Base-by-base conservation (phyloP, 768 basidiomycete genomes). In the Lentinula lateritia region DNA sequence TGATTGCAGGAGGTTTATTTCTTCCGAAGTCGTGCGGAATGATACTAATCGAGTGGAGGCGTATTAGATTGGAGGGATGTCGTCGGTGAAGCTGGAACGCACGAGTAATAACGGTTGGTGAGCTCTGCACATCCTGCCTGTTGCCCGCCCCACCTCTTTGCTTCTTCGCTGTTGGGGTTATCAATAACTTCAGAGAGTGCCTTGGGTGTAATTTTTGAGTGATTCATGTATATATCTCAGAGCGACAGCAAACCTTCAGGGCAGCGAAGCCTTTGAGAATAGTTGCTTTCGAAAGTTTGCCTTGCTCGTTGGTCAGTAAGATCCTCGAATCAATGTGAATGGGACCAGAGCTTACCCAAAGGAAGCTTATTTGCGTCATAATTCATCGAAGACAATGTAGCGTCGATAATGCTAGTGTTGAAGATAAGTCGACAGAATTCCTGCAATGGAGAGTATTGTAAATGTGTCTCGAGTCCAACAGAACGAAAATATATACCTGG, bases 341-440 rank as follows among this genome's bases (percentile, higher is more conserved):
- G 3, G 13, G 5, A 13, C 39, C 15, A 28, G n/a, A 5, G n/a
- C 64, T 50, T 68, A 78, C 84, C 85, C 16, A 86, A 78, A 15
- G 85, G 85, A 23, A 86, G 76, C 65, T 86, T 87, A 65, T 80
- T 80, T 4, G 85, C 85, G 66, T 87, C 85, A 63, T 87, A 87
- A 63, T 86, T 85, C 83, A 87, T 84, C 5, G 82, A 81, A 15
- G 82, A 80, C 66, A 87, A 69, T 46, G 78, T 76, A 0, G 82
- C 83, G 52, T 82, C 77, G 23, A 86, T 81, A 61, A 85, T 39
- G 81, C 71, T 75, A 12, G 80, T 73, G 6, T 78, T 80, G 71
- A 85, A 86, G 16, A 85, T 83, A 23, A 85, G 75, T 16, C 70
- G 75, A 68, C 80, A 81, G 16, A 85, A 70, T 10, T 71, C 73